Base-by-base conservation (phyloP, 352 stramenopile genomes). In the Lagenidium sp. region DNA sequence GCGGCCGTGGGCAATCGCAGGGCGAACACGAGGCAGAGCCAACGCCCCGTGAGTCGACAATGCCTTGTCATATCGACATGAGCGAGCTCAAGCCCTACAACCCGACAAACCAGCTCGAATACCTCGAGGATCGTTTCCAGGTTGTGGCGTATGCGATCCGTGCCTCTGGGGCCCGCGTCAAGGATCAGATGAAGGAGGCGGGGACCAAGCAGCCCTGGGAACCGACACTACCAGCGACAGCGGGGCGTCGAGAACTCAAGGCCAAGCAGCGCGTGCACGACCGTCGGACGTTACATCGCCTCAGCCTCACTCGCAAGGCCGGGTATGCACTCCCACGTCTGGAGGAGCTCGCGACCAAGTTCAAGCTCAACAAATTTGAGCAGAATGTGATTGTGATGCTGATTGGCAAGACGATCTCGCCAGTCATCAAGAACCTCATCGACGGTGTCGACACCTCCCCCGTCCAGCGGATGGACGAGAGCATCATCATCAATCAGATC, bases 311-410 rank as follows among this genome's bases (percentile, higher is more conserved):
- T 36, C 60, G 65, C 4, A 69, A 84, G 39, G 79, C 73, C 13
- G 65, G 64, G n/a, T 47, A 65, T 0, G 19, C 75, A 21, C 46
- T 91, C 39, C 82, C 82, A 18, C 77, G 82, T 15, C 57, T 94
- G 2, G 77, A 92, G 46, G 66, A 87, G 47, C 54, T 94, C 19
- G 65, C 73, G 36, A 47, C 50, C 4, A 88, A 86, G 41, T 91
- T 92, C 50, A 79, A 89, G 52, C 65, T 93, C 6, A 89, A 85
- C 55, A 71, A 65, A 34, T 95, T 92, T 48, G 82, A 95, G 53
- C 80, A 90, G 52, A 89, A 89, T 39, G 79, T 95, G 50, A 90
- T 95, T 45, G 79, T 92, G 36, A 88, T 95, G 72, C 63, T 95
- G 23, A 92, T 95, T 47, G 82, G 82, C 37, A 91, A 91, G 49